phyloP scores from a whole-genome alignment of 306 rosid species.

The cucumber (Cucumis sativus) region DNA sequence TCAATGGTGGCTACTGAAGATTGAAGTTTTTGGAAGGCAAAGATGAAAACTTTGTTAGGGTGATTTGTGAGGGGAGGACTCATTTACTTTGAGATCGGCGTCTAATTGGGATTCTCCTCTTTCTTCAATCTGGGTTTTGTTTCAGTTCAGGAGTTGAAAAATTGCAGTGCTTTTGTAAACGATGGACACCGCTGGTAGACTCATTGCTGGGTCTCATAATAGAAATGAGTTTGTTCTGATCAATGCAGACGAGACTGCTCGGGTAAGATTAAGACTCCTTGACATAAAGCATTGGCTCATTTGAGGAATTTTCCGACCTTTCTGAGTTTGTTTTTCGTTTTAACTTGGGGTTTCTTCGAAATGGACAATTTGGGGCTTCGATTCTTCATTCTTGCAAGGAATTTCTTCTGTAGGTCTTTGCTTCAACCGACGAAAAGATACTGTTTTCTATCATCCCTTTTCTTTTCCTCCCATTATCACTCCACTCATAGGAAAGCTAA shows the following conservation, averaged over 20 bases:
- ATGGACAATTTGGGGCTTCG: background rate
- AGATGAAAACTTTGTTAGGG: slow-evolving; percentile 21
- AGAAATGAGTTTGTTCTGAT: slow-evolving; percentile 92
- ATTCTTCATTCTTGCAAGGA: background rate
- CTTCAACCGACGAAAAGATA: background rate
- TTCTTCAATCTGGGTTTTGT: slow-evolving; percentile 2
- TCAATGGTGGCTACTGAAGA: slow-evolving; percentile 15
- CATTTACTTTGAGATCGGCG: slow-evolving; percentile 20
- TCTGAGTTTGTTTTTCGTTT: background rate
- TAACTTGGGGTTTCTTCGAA: background rate
- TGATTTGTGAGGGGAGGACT: slow-evolving; percentile 4
- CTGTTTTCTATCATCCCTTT: background rate
- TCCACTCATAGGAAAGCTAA: background rate
- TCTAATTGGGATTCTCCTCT: slow-evolving; percentile 1
- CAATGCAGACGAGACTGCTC: slow-evolving; percentile 89
- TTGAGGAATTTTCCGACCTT: background rate
- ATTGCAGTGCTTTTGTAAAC: slow-evolving; percentile 2
- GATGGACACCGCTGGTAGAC: slow-evolving; percentile 86
- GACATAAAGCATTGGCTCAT: background rate
- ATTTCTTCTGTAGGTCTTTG: background rate
- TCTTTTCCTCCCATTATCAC: background rate
- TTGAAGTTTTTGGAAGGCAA: slow-evolving; percentile 15
- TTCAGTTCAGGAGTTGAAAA: background rate
- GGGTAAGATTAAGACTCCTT: slow-evolving; percentile 29
- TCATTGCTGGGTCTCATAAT: slow-evolving; percentile 96